Conservation (phyloP, 2,329 filamentous ascomycete species). For the Colletotrichum echinochloae region DNA sequence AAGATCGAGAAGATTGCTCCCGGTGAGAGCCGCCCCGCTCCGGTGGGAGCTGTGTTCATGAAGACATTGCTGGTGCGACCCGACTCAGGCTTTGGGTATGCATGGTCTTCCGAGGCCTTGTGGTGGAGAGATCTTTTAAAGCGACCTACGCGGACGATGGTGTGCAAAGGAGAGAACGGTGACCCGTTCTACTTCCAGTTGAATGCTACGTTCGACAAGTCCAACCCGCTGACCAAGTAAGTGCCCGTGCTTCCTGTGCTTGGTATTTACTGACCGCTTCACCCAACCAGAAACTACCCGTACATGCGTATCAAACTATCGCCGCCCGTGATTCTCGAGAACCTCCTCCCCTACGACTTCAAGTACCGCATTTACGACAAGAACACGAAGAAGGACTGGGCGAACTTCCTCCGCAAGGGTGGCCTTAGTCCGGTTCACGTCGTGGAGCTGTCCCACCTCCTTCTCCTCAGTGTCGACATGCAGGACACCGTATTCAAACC, state of each 20-base stretch:
- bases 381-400: conserved; percentile 98
- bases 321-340: conserved; percentile 93
- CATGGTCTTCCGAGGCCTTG: conserved; percentile 89
- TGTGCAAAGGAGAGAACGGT: conserved; percentile 87
- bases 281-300: conserved; percentile 76
- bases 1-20: conserved; percentile 99
- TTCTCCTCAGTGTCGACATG: conserved; percentile 94
- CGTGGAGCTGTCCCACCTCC: conserved; percentile 92
- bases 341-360: conserved; percentile 96
- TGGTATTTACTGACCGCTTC: conserved; percentile 47
- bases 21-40: conserved; percentile 88
- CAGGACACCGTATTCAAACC: conserved; percentile 95
- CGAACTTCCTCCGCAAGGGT: conserved; percentile 95
- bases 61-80: conserved; percentile 90
- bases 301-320: conserved; percentile 95
- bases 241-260: conserved; percentile 43
- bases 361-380: conserved; percentile 99
- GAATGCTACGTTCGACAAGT: conserved; percentile 85
- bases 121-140: conserved; percentile 95
- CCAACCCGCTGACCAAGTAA: conserved; percentile 82
- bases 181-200: conserved; percentile 98
- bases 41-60: conserved; percentile 90
- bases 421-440: conserved; percentile 98
- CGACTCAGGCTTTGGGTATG: conserved; percentile 95
- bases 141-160: conserved; percentile 85